Percentiles rank a stretch among this genome's conserved stretches.
Conservation (phyloP, 345 rosid species). For the Trapa incisa region DNA sequence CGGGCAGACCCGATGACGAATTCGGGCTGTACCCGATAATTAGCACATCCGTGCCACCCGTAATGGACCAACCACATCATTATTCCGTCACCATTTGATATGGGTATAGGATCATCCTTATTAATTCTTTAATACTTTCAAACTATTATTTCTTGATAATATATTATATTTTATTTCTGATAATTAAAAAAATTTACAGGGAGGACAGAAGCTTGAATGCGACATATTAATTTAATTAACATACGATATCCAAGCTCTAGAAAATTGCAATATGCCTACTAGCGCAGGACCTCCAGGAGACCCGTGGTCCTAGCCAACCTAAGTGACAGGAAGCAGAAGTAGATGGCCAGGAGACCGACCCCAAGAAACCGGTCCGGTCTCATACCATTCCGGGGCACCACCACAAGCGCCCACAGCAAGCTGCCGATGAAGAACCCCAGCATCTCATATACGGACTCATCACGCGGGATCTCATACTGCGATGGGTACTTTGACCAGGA, state of each 20-base stretch:
- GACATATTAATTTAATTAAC: background rate
- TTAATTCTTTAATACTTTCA: too few relatives aligned
- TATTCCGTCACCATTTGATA: too few relatives aligned
- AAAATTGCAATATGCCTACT: background rate
- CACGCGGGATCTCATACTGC: constrained; percentile 41
- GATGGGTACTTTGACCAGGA: constrained; percentile 54
- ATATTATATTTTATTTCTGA: too few relatives aligned
- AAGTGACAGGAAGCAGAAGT: constrained; percentile 50
- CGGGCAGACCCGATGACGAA: background rate
- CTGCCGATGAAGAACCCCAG: constrained; percentile 56
- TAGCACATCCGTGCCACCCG: background rate
- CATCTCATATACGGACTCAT: constrained; percentile 55
- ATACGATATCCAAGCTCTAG: background rate
- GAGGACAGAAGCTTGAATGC: background rate
- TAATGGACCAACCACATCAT: too few relatives aligned
- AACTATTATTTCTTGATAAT: too few relatives aligned
- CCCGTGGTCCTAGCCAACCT: constrained; percentile 38
- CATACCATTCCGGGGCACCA: constrained; percentile 63
- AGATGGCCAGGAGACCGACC: constrained; percentile 59
- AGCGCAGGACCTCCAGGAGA: background rate
- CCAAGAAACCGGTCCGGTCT: constrained; percentile 53
- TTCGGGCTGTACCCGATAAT: background rate
- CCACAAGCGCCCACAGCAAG: constrained; percentile 71
- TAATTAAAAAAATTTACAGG: too few relatives aligned
- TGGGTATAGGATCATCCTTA: too few relatives aligned